These are phyloP conservation scores for Anacardium occidentale DNA, from an alignment of 345 rosid species.

Conservation along the genomic window DNA sequence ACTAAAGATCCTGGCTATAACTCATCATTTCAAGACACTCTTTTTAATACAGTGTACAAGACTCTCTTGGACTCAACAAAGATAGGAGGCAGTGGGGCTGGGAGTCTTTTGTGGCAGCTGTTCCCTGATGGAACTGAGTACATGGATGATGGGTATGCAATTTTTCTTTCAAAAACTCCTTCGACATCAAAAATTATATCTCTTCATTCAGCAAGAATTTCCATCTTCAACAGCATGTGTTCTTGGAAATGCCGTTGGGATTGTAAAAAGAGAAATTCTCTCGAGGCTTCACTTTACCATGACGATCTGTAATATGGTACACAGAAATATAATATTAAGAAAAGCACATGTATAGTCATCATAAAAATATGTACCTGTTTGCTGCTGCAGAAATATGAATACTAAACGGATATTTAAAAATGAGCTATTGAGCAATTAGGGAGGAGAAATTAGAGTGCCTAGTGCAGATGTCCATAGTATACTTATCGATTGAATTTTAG, in stretches of 20 bases:
- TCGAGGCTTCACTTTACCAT: conserved; percentile 45
- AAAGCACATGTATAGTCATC: background rate
- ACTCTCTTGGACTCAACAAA: conserved; percentile 77
- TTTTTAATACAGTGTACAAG: conserved; percentile 66
- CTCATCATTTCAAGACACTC: conserved; percentile 61
- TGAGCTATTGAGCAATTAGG: background rate
- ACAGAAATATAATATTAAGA: background rate
- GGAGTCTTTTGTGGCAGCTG: conserved; percentile 92
- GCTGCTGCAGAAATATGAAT: conserved; percentile 5
- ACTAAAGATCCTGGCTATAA: conserved; percentile 84
- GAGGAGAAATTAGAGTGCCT: too few species aligned
- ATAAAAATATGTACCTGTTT: conserved; percentile 5
- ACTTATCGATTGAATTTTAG: too few species aligned
- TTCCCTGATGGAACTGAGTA: conserved; percentile 85
- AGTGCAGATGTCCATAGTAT: too few species aligned
- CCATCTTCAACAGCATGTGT: conserved; percentile 69
- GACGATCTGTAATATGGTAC: conserved; percentile 44
- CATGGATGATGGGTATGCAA: conserved; percentile 93
- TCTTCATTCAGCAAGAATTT: conserved; percentile 70
- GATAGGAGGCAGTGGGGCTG: conserved; percentile 86
- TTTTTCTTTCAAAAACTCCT: conserved; percentile 74
- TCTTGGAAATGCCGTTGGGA: conserved; percentile 81
- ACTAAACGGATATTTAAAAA: background rate
- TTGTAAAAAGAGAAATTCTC: conserved; percentile 66
- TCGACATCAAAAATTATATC: conserved; percentile 77